Evolutionary conservation across 306 rosid genomes (phyloP).

Genomic region (Rubus parviflorus): DNA sequence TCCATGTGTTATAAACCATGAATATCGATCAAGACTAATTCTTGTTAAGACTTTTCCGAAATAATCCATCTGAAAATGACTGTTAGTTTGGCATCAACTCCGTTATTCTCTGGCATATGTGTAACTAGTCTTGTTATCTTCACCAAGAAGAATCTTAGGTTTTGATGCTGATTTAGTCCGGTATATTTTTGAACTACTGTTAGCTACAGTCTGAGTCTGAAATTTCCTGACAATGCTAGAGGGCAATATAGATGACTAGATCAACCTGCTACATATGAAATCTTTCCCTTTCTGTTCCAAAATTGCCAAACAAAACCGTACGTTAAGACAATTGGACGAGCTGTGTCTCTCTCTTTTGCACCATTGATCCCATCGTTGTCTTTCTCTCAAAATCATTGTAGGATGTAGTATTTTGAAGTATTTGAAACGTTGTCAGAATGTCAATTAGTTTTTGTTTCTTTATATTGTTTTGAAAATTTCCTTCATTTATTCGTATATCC

Average conservation of each 20-base stretch:
- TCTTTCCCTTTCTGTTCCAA: neutral
- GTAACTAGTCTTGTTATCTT: too few species aligned
- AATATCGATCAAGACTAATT: too few species aligned
- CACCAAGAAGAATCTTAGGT: neutral
- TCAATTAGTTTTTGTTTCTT: neutral
- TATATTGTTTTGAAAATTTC: neutral
- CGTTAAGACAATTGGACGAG: neutral
- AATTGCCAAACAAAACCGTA: neutral
- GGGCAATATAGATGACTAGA: too few species aligned
- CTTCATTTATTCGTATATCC: neutral
- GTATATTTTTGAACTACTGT: neutral
- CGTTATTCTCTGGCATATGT: too few species aligned
- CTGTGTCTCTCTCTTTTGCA: neutral
- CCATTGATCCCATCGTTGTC: neutral
- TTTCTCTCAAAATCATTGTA: neutral
- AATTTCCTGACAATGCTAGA: neutral
- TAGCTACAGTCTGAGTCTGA: neutral
- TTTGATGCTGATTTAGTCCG: neutral
- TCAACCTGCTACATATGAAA: too few species aligned
- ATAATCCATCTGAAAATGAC: too few species aligned
- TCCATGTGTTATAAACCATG: too few species aligned
- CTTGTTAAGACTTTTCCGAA: too few species aligned
- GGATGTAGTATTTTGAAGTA: neutral
- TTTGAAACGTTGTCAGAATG: neutral
- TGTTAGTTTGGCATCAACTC: too few species aligned